A percentile compares a stretch with the other conserved stretches of the same genome.
These are phyloP conservation scores for Borovskyia barvae DNA, from an alignment of 208 protist species.

Conservation along the genomic window DNA sequence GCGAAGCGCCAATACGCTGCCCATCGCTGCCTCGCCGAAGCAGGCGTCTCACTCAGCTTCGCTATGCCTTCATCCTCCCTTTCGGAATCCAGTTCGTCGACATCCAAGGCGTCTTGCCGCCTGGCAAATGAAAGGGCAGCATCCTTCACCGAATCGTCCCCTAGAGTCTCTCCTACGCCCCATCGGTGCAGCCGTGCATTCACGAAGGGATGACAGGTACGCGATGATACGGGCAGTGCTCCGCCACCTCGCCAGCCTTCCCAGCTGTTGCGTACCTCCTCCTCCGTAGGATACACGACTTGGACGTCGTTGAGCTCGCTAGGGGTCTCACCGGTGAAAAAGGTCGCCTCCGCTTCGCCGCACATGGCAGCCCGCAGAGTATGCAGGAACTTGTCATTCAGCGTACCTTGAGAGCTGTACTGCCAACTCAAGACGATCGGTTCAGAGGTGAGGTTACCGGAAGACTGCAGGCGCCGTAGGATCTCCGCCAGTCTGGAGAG, in stretches of 20 bases:
- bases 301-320: constrained; percentile 28
- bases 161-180: too few relatives aligned
- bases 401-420: constrained; percentile 77
- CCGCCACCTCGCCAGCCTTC: constrained; percentile 79
- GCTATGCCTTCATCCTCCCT: neutral
- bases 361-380: constrained; percentile 42
- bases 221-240: constrained; percentile 60
- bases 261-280: constrained; percentile 63
- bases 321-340: neutral
- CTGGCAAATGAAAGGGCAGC: neutral
- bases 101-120: constrained; percentile 7
- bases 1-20: constrained; percentile 12
- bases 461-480: constrained; percentile 17
- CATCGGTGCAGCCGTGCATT: constrained; percentile 74
- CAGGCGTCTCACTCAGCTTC: neutral
- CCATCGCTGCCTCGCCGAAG: neutral
- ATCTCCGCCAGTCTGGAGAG: constrained; percentile 34
- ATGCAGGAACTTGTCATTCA: constrained; percentile 53
- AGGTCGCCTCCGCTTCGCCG: constrained; percentile 1
- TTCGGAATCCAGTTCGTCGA: constrained; percentile 8
- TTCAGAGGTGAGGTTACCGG: neutral
- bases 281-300: constrained; percentile 80
- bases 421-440: constrained; percentile 61
- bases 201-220: constrained; percentile 57
- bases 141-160: too few relatives aligned